Percentiles rank a stretch among this genome's conserved stretches.
Evolutionary conservation across 176 grass and related monocot species (phyloP).

Genomic region (Carex parvula): DNA sequence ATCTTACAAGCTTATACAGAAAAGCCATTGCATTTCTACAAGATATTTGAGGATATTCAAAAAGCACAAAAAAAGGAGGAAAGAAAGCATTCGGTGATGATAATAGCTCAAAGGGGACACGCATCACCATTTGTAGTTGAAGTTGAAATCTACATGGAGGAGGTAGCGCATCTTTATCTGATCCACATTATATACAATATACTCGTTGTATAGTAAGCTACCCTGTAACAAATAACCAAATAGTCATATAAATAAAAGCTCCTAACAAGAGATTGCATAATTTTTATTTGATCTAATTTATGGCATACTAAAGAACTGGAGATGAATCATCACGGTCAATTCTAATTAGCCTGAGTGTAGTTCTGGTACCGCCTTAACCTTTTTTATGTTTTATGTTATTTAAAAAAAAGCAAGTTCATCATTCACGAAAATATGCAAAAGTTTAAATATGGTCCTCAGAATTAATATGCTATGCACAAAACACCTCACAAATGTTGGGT

Average conservation of each 20-base stretch:
- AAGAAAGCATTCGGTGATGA: not conserved
- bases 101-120: not conserved
- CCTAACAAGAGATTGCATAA: not conserved
- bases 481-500: not conserved
- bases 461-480: not conserved
- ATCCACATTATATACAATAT: conserved; percentile 84
- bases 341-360: not conserved
- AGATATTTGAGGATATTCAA: not conserved
- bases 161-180: conserved; percentile 91
- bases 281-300: not conserved
- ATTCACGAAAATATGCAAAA: not conserved
- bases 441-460: not conserved
- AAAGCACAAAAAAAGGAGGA: not conserved
- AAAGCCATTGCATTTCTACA: not conserved
- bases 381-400: no score
- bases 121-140: conserved; percentile 32
- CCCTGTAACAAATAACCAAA: conserved; percentile 49
- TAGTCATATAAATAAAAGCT: not conserved
- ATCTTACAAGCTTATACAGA: not conserved
- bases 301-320: not conserved
- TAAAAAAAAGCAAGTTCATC: not conserved
- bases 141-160: conserved; percentile 72
- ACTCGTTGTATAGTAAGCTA: conserved; percentile 87
- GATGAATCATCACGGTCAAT: not conserved
- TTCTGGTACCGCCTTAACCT: not conserved